Evolutionary conservation across 2,329 filamentous ascomycete species (phyloP).

Genomic region (Xylaria sp.): DNA sequence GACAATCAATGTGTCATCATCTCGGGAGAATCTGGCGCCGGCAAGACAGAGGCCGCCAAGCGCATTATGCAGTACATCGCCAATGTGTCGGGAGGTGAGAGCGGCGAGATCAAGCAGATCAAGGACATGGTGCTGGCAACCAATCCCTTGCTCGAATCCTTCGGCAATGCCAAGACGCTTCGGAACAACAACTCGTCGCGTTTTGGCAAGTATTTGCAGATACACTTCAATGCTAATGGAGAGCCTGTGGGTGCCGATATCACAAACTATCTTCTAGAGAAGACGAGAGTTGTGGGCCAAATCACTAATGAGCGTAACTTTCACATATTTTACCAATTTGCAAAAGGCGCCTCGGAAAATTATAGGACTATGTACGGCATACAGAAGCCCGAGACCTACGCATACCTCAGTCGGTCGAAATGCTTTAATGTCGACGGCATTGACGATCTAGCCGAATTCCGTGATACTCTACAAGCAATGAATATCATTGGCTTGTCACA

Average conservation of each 20-base stretch:
- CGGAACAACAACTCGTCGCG: slow-evolving; percentile 99
- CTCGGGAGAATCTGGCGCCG: slow-evolving; percentile 96
- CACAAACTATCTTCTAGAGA: slow-evolving; percentile 97
- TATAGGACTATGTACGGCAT: slow-evolving; percentile 91
- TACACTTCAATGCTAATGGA: slow-evolving; percentile 91
- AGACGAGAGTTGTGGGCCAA: slow-evolving; percentile 93
- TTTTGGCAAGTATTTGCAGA: slow-evolving; percentile 97
- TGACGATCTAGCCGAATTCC: slow-evolving; percentile 88
- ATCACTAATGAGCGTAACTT: slow-evolving; percentile 97
- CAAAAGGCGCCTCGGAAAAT: slow-evolving; percentile 88
- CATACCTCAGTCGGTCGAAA: slow-evolving; percentile 93
- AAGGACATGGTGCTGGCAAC: slow-evolving; percentile 99
- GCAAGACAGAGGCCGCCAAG: slow-evolving; percentile 98
- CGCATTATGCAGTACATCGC: slow-evolving; percentile 99
- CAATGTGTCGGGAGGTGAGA: slow-evolving; percentile 87
- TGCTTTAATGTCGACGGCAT: slow-evolving; percentile 95
- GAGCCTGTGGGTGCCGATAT: slow-evolving; percentile 97
- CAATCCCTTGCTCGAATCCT: slow-evolving; percentile 95
- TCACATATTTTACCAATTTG: slow-evolving; percentile 99
- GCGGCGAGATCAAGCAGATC: slow-evolving; percentile 91
- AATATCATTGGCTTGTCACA: slow-evolving; percentile 89
- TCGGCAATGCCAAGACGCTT: slow-evolving; percentile 97
- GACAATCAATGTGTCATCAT: slow-evolving; percentile 99
- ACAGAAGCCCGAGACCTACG: slow-evolving; percentile 90
- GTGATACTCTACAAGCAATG: slow-evolving; percentile 94